These are phyloP conservation scores for Anaeramoeba flamelloides DNA, from an alignment of 78 protist species.

Conservation along the genomic window DNA sequence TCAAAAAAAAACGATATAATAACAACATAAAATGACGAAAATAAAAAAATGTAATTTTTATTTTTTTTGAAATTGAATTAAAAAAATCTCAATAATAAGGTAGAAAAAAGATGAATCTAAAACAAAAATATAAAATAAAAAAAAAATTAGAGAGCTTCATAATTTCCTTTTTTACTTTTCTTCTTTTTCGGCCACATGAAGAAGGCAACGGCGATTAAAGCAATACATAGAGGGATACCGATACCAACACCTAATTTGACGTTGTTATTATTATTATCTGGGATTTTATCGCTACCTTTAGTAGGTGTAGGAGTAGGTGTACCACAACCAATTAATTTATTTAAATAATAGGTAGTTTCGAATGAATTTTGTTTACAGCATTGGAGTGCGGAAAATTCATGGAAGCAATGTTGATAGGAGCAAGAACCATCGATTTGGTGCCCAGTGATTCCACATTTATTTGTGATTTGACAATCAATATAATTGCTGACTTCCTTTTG, in stretches of 20 bases:
- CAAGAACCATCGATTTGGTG: not conserved
- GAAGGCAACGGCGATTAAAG: not conserved
- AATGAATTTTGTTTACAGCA: not conserved
- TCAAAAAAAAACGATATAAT: no score
- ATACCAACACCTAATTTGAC: not conserved
- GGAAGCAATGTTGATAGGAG: not conserved
- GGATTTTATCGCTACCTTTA: not conserved
- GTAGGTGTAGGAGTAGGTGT: not conserved
- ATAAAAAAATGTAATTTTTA: no score
- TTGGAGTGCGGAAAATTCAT: not conserved
- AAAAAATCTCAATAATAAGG: no score
- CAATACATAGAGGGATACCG: not conserved
- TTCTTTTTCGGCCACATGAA: not conserved
- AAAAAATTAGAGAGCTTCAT: no score
- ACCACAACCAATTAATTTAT: not conserved
- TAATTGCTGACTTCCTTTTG: not conserved
- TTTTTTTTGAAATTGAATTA: no score
- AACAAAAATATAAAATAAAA: no score
- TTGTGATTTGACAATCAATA: not conserved
- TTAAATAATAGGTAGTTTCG: not conserved
- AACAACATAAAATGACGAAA: no score
- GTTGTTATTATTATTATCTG: not conserved
- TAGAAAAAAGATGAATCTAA: no score
- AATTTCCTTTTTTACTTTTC: not conserved
- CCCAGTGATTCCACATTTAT: not conserved